Base-by-base conservation (phyloP, 257 asterid species). In the Perilla frutescens region DNA sequence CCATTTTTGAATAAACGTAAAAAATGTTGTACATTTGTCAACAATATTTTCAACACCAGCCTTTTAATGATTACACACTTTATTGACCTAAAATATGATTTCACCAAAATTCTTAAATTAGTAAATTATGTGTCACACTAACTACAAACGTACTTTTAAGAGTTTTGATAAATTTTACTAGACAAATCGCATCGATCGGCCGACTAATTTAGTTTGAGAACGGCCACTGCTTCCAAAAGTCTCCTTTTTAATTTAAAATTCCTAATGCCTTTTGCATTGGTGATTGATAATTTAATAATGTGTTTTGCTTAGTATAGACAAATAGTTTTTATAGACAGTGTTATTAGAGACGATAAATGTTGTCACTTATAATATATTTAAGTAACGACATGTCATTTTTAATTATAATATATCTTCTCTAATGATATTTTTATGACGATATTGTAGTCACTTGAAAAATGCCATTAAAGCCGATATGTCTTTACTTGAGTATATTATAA, bases 101-200 rank as follows among this genome's bases (percentile, higher is more conserved):
- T 44, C 12, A 29, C 13, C 15, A 14, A 53, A 15, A 15, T 53
- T 15, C 4, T 53, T 53, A 10, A 6, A 53, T 14, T 34, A 34
- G 37, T 34, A 34, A 2, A 34, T 15, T 31, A 12, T 31, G 8
- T 6, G 3, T 49, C 14, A 4, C 26, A 36, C 15, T 36, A 51
- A 9, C 37, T 67, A 8, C 37, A 36, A 50, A 49, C 60, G 12
- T 66, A 34, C 29, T 15, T 8, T 9, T 2, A 29, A 31, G 71
- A 34, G 29, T 0, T 11, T 40, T 48, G 15, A 31, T 13, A 13
- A 50, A 50, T 13, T 13, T 66, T 14, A 49, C 41, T n/a, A 34
- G 49, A 71, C 68, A 57, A 57, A 45, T 71, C 76, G 13, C 68
- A 58, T 71, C 75, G 31, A 45, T 71, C 32, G 68, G 68, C 58